Conservation (phyloP, 306 rosid genomes). For the Urtica urens region DNA sequence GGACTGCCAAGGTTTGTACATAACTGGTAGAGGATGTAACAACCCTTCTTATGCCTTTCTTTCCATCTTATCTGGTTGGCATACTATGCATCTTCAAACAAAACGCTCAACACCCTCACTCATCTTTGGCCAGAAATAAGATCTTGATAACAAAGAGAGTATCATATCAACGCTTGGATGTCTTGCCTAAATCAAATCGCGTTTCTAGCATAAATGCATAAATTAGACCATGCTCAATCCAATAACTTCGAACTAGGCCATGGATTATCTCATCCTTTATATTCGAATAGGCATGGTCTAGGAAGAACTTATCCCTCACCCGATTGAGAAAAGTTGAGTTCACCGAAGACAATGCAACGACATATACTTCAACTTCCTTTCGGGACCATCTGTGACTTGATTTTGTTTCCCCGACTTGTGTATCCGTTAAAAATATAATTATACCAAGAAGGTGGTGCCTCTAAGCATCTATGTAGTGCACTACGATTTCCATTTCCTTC, state of each 20-base stretch:
- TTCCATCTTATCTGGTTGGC: neutral
- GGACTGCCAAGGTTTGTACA: neutral
- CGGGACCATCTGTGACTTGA: neutral
- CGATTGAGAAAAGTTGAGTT: neutral
- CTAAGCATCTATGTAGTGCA: neutral
- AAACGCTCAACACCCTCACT: neutral
- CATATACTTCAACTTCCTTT: neutral
- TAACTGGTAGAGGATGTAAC: neutral
- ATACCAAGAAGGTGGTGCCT: neutral
- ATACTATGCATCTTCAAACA: neutral
- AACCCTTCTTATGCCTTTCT: neutral
- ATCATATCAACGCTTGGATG: neutral
- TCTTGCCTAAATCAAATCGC: neutral
- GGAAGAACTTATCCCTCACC: neutral
- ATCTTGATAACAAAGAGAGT: neutral
- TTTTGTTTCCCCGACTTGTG: neutral
- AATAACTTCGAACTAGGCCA: neutral
- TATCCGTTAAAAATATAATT: neutral
- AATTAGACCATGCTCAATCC: neutral
- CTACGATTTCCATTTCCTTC: neutral
- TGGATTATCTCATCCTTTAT: neutral
- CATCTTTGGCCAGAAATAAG: neutral
- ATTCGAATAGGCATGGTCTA: neutral
- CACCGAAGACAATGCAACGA: neutral
- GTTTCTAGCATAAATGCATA: neutral